Evolutionary conservation across 2,329 filamentous ascomycete genomes (phyloP), one percentile per base, ranked within the genome.

Genomic region (Phialophora verrucosa): DNA sequence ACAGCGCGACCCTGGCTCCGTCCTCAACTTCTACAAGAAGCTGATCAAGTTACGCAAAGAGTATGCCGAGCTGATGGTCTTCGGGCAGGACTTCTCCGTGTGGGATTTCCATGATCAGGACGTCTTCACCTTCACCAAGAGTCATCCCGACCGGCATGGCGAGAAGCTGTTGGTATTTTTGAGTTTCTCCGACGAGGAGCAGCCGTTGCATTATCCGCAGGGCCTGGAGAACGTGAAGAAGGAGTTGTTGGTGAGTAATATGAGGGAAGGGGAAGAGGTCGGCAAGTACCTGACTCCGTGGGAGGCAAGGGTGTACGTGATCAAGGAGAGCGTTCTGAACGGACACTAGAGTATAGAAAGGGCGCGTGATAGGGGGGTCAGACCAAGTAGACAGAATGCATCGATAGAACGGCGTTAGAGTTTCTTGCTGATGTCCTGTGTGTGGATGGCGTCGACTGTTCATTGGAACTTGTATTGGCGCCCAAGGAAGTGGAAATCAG

Each of bases 1-100:
- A 62, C 70, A 78, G 47, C 69, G 73, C 23, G 76, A 81, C 57
- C 75, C 76, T 0, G 70, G 74, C 17, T 88, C 84, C 7, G 82
- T 88, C 23, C 85, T 88, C 73, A 78, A 81, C 65, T 90, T 87
- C 75, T 93, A 89, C 83, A 83, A 84, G 50, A 76, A 77, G 0
- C 82, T 89, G 62, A 79, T 91, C n/a, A 73, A 78, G 29, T 73
- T 88, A 59, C 83, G 90, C 67, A 90, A 90, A 73, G 76, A 83
- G 54, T 80, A 86, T 72, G 82, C 82, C 53, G 85, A 90, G 67
- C 74, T 90, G 1, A 87, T 92, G 65, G 84, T 91, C 3, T 91
- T 91, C 71, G 90, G 90, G 0, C 25, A 42, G 29, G 80, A 85
- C 62, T 91, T 90, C 68, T 80, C 83, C 58, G 71, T 84, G 27